Percentiles rank a stretch among this genome's conserved stretches.
These are phyloP conservation scores for Protoeuglena noctilucae DNA, from an alignment of 139 green algal genomes.

Conservation along the genomic window DNA sequence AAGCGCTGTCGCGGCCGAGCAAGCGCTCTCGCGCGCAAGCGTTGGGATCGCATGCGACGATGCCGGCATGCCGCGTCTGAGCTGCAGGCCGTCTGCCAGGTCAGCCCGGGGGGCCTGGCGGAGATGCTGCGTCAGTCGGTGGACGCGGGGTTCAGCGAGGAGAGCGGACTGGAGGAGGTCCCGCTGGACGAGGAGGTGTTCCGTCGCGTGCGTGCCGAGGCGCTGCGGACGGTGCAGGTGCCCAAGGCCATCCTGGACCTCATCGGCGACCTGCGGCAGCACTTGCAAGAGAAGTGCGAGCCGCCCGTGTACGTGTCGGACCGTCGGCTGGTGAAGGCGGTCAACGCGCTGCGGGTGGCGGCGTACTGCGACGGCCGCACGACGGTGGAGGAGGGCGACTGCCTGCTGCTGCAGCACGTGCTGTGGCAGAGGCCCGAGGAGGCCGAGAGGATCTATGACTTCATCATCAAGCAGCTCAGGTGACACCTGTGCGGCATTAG, in stretches of 20 bases:
- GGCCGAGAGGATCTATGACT: constrained; percentile 54
- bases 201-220: constrained; percentile 22
- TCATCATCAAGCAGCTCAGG: constrained; percentile 45
- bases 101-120: constrained; percentile 4
- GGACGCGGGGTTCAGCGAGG: no score
- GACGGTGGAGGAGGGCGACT: constrained; percentile 53
- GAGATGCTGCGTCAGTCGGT: constrained; percentile 5
- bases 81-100: constrained; percentile 1
- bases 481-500: background rate
- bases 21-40: background rate
- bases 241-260: constrained; percentile 51
- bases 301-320: constrained; percentile 79
- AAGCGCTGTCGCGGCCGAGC: no score
- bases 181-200: constrained; percentile 28
- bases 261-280: constrained; percentile 54
- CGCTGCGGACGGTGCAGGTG: constrained; percentile 35
- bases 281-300: constrained; percentile 72
- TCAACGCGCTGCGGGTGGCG: constrained; percentile 49
- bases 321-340: constrained; percentile 73
- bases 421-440: constrained; percentile 68
- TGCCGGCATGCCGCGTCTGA: background rate
- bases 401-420: constrained; percentile 73
- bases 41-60: no score
- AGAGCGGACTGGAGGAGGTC: no score
- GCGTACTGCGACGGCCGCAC: constrained; percentile 57